A percentile compares a stretch with the other conserved stretches of the same genome.
Conservation (phyloP, 768 basidiomycete genomes). For the Chalciporus sphaerocephalus region DNA sequence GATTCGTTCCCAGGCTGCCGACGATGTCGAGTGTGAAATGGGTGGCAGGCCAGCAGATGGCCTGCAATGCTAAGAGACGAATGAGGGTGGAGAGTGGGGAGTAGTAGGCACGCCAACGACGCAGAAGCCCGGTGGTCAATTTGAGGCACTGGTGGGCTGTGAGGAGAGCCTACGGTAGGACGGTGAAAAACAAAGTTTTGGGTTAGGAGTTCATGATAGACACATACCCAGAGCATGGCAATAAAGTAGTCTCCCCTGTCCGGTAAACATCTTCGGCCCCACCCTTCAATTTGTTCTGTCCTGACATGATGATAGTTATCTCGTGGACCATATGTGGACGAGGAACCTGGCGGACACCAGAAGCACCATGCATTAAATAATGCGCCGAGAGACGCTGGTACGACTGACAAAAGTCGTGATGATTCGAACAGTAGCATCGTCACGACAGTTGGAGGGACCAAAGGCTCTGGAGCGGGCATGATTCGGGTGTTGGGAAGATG, state of each 20-base stretch:
- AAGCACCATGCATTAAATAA: conserved; percentile 57
- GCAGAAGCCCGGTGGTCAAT: conserved; percentile 83
- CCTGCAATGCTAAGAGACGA: conserved; percentile 87
- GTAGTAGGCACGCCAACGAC: conserved; percentile 90
- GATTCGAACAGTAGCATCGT: conserved; percentile 65
- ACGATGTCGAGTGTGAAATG: conserved; percentile 77
- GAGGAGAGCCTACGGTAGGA: conserved; percentile 54
- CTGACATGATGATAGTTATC: neutral
- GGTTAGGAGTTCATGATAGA: conserved; percentile 1
- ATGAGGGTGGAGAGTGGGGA: conserved; percentile 83
- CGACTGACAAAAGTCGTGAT: conserved; percentile 64
- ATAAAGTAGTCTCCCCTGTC: conserved; percentile 62
- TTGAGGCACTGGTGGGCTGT: conserved; percentile 88
- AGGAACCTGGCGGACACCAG: conserved; percentile 40
- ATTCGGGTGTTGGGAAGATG: conserved; percentile 70
- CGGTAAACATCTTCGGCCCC: conserved; percentile 38
- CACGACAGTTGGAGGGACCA: conserved; percentile 46
- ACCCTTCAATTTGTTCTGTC: conserved; percentile 6
- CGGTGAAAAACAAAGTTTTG: neutral
- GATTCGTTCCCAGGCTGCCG: conserved; percentile 34
- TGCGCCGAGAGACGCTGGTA: conserved; percentile 67
- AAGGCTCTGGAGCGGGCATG: conserved; percentile 44
- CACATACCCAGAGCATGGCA: conserved; percentile 66
- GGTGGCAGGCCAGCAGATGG: conserved; percentile 95
- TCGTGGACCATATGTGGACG: conserved; percentile 4